Evolutionary conservation across 805 yeast species (phyloP), one percentile per base, ranked within the genome.

Genomic region (Yarrowia yakushimensis): DNA sequence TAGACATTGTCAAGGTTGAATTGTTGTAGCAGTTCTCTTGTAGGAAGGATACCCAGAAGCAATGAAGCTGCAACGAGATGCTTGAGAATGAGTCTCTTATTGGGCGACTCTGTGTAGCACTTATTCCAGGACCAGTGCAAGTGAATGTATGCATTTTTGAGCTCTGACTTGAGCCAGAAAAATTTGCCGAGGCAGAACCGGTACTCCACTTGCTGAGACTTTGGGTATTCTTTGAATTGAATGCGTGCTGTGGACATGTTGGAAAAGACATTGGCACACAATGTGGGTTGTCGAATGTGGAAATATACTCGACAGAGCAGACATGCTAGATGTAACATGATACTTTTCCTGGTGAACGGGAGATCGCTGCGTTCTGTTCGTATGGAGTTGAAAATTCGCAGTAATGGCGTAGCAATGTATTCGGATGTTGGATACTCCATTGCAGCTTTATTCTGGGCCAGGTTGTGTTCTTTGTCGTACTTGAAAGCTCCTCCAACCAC

Each of bases 301-400:
- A 82, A 85, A 70, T 86, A 86, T 6, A 82, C 72, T 63, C 81
- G 77, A 69, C 88, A 85, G 55, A 86, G 73, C 63, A 76, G 75
- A 34, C 77, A 78, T 0, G 88, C 86, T 13, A 85, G 73, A 66
- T 77, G 82, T 23, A 86, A 69, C 46, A 85, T 74, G 30, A 84
- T 79, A 23, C 76, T 70, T 65, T 80, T 83, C 67, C 84, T 83
- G 33, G 66, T 52, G 60, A 67, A 63, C 10, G 6, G 15, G 10
- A 11, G n/a, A 55, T 70, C 75, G n/a, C 69, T 66, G 65, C 75
- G 69, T 66, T 79, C 73, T 66, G 84, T 80, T 39, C 89, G 77
- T 37, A 83, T 82, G 59, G 84, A 78, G 68, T 86, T 86, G 74
- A 86, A 85, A 28, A 84, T 72, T 67, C 80, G 82, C 55, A 87